Evolutionary conservation across 1,139 yeast genomes (phyloP).

Genomic region (Blastobotrys malaysiensis): DNA sequence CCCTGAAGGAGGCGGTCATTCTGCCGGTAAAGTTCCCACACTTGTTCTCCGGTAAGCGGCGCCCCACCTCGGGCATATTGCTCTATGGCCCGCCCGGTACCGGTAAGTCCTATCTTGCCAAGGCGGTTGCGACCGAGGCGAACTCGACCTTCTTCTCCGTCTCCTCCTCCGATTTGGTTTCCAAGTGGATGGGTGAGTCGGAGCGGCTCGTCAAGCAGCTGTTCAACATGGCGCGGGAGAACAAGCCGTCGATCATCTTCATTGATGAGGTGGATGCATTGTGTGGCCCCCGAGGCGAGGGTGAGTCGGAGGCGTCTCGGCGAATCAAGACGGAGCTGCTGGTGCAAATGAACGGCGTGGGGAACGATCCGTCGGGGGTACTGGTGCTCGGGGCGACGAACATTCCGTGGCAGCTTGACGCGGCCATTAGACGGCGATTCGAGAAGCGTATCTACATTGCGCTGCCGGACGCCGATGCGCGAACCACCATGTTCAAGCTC

Average conservation of each 20-base stretch:
- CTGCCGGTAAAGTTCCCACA: conserved; percentile 94
- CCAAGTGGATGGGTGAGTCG: conserved; percentile 99
- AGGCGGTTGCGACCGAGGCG: conserved; percentile 98
- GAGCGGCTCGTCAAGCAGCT: conserved; percentile 92
- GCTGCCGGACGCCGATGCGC: conserved; percentile 85
- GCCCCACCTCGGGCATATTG: conserved; percentile 87
- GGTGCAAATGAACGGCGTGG: conserved; percentile 99
- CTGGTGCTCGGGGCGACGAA: conserved; percentile 96
- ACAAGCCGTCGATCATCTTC: conserved; percentile 89
- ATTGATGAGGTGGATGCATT: conserved; percentile 98
- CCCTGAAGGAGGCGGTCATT: conserved; percentile 94
- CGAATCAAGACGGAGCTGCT: conserved; percentile 93
- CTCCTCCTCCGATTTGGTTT: conserved; percentile 87
- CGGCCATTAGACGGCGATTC: conserved; percentile 94
- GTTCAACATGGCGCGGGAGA: conserved; percentile 93
- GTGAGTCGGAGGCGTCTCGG: conserved; percentile 94
- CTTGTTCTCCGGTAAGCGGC: conserved; percentile 86
- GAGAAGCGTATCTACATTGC: conserved; percentile 94
- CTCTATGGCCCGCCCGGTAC: conserved; percentile 99
- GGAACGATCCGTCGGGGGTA: conserved; percentile 89
- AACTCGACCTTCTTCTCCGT: conserved; percentile 94
- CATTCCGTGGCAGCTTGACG: conserved; percentile 98
- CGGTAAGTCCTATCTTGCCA: conserved; percentile 93
- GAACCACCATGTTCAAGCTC: conserved; percentile 89
- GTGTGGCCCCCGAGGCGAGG: conserved; percentile 98